Conservation (phyloP, 2,329 filamentous ascomycete species). For the Penicillium sp. region DNA sequence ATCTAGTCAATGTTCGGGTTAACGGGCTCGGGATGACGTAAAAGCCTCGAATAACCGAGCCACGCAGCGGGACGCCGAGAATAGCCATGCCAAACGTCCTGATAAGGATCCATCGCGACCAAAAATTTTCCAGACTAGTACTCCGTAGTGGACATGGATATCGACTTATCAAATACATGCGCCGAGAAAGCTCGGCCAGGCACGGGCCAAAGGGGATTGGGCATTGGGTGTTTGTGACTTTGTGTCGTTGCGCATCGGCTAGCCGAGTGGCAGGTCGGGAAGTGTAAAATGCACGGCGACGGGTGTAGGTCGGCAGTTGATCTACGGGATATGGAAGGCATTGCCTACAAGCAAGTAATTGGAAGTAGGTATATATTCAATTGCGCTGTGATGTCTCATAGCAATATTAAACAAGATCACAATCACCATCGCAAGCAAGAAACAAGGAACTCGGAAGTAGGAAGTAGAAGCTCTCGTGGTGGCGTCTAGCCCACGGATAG, state of each 20-base stretch:
- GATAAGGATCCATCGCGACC: slow-evolving; percentile 3
- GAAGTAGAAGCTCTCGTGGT: neutral
- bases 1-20: neutral
- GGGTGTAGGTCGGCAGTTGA: neutral
- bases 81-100: slow-evolving; percentile 7
- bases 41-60: slow-evolving; percentile 20
- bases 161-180: neutral
- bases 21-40: slow-evolving; percentile 8
- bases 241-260: neutral
- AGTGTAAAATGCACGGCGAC: neutral
- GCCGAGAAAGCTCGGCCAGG: slow-evolving; percentile 3
- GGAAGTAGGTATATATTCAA: neutral
- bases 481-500: neutral
- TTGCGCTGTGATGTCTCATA: neutral
- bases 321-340: neutral
- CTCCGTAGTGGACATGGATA: neutral
- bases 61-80: slow-evolving; percentile 7
- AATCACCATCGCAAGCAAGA: neutral
- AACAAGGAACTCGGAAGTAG: neutral
- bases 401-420: neutral
- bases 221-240: neutral
- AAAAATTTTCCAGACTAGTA: neutral
- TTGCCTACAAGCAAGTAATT: neutral
- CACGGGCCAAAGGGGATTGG: neutral
- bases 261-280: slow-evolving; percentile 3